Conservation (phyloP, 2,329 filamentous ascomycete species). For the Colletotrichum magnum region DNA sequence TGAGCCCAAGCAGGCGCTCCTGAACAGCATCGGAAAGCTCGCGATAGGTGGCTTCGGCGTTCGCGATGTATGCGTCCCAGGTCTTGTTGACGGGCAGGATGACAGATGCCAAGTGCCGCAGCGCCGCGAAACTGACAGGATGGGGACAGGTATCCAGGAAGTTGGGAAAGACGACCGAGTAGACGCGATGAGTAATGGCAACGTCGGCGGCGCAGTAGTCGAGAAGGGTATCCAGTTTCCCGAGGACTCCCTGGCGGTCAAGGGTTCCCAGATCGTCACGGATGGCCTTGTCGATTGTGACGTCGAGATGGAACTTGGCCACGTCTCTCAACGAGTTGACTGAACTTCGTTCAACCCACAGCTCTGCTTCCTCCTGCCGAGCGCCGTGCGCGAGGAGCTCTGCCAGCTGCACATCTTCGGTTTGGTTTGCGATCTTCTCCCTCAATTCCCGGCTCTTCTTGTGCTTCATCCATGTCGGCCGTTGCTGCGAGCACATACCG, state of each 20-base stretch:
- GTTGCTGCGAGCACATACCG: conserved; percentile 97
- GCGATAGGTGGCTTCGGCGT: conserved; percentile 88
- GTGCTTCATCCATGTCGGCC: conserved; percentile 97
- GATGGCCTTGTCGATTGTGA: conserved; percentile 90
- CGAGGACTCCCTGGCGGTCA: conserved; percentile 78
- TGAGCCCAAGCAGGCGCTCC: conserved; percentile 79
- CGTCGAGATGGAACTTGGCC: conserved; percentile 93
- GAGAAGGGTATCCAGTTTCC: conserved; percentile 84
- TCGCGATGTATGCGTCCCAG: conserved; percentile 88
- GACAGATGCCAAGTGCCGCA: conserved; percentile 92
- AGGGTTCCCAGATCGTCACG: conserved; percentile 90
- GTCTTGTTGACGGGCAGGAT: conserved; percentile 91
- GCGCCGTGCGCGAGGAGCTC: conserved; percentile 77
- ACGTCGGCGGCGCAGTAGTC: conserved; percentile 98
- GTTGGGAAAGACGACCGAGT: conserved; percentile 90
- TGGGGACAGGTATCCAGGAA: conserved; percentile 94
- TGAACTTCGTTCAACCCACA: conserved; percentile 96
- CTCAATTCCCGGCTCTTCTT: conserved; percentile 89
- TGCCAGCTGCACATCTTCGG: conserved; percentile 79
- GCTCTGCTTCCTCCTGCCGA: conserved; percentile 88
- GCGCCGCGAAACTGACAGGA: conserved; percentile 94
- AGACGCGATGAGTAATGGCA: conserved; percentile 92
- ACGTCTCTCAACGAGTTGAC: conserved; percentile 96
- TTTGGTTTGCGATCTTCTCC: conserved; percentile 82
- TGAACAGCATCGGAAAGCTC: conserved; percentile 83